These are phyloP conservation scores for Papilionanthe hybrid DNA, from an alignment of 116 monocot species.

Conservation along the genomic window DNA sequence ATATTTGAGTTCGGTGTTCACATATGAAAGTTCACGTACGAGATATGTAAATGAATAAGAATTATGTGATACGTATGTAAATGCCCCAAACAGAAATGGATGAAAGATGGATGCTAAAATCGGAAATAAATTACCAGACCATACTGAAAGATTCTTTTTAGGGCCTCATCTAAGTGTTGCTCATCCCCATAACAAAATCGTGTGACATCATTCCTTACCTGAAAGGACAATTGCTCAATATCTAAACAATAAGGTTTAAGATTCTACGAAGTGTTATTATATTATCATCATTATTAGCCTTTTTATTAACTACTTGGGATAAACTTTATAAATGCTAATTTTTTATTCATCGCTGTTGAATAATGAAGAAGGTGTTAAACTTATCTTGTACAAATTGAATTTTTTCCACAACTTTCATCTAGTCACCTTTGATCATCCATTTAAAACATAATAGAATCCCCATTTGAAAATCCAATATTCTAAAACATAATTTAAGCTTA, in stretches of 20 bases:
- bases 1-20: too few species aligned
- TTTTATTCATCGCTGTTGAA: neutral
- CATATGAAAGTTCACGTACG: too few species aligned
- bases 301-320: neutral
- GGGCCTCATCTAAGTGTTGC: constrained; percentile 94
- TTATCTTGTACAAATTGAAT: neutral
- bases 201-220: constrained; percentile 95
- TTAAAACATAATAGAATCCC: neutral
- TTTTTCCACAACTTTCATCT: neutral
- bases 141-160: constrained; percentile 95
- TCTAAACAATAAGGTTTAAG: neutral
- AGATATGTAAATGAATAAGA: too few species aligned
- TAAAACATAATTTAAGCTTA: neutral
- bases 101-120: neutral
- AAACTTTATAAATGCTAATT: neutral
- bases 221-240: neutral
- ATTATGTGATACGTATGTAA: too few species aligned
- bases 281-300: neutral
- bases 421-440: neutral
- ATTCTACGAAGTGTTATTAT: neutral
- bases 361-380: neutral
- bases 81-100: neutral
- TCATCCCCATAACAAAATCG: constrained; percentile 98
- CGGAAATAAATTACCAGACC: constrained; percentile 53
- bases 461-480: neutral